Evolutionary conservation across 192 early-diverging fungal genomes (phyloP).

Genomic region (Chytriomyces hyalinus): DNA sequence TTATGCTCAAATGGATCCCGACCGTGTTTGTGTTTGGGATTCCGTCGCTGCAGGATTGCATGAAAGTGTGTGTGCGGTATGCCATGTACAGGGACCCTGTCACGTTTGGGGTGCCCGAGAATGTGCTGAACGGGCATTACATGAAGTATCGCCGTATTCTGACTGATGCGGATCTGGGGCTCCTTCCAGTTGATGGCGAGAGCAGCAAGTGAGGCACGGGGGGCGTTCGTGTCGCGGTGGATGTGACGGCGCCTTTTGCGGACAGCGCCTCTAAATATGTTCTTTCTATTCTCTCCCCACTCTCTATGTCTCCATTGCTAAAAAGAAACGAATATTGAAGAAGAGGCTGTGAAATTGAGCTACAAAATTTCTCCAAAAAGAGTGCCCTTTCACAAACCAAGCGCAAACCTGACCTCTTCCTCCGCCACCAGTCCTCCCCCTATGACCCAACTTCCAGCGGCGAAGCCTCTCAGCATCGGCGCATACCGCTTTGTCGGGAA

Average conservation of each 20-base stretch:
- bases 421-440: background rate
- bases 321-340: too few relatives aligned
- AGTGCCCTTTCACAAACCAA: too few relatives aligned
- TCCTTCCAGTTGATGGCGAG: too few relatives aligned
- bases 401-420: too few relatives aligned
- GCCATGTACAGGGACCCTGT: slow-evolving; percentile 31
- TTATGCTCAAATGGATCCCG: slow-evolving; percentile 23
- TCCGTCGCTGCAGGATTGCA: slow-evolving; percentile 36
- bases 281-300: too few relatives aligned
- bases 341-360: too few relatives aligned
- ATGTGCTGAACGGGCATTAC: slow-evolving; percentile 36
- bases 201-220: too few relatives aligned
- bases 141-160: slow-evolving; percentile 36
- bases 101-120: slow-evolving; percentile 39
- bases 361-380: too few relatives aligned
- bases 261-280: too few relatives aligned
- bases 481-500: slow-evolving; percentile 12
- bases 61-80: slow-evolving; percentile 32
- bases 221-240: too few relatives aligned
- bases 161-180: slow-evolving; percentile 28
- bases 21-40: slow-evolving; percentile 42
- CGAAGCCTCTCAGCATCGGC: background rate
- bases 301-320: too few relatives aligned
- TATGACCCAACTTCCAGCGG: background rate
- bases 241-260: too few relatives aligned